Conservation (phyloP, 2,329 filamentous ascomycete genomes). For the Fusarium abutilonis region DNA sequence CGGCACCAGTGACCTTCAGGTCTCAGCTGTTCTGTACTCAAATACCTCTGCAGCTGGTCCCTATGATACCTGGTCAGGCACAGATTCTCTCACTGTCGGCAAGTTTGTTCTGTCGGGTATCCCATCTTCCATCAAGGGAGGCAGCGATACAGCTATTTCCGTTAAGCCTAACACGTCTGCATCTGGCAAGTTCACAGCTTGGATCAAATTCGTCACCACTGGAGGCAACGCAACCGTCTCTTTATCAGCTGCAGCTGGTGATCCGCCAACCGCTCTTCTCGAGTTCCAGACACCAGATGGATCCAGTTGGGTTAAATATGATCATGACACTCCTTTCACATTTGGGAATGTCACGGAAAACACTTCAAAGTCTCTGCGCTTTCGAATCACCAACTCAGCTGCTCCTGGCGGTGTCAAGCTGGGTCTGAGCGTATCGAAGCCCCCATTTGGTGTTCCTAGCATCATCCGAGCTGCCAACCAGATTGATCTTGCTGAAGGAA, state of each 20-base stretch:
- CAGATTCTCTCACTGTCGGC: slow-evolving; percentile 53
- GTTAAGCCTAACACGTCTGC: slow-evolving; percentile 59
- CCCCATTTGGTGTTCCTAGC: slow-evolving; percentile 65
- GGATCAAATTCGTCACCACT: slow-evolving; percentile 57
- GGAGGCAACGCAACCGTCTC: slow-evolving; percentile 61
- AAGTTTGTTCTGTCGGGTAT: slow-evolving; percentile 61
- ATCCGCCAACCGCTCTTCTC: slow-evolving; percentile 59
- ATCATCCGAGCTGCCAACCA: slow-evolving; percentile 65
- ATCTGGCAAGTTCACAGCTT: slow-evolving; percentile 61
- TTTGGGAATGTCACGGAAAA: slow-evolving; percentile 67
- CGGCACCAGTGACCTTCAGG: slow-evolving; percentile 57
- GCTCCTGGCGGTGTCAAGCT: slow-evolving; percentile 57
- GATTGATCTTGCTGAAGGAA: slow-evolving; percentile 67
- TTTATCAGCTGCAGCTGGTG: slow-evolving; percentile 60
- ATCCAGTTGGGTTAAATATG: slow-evolving; percentile 60
- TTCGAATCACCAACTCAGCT: slow-evolving; percentile 65
- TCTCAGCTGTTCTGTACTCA: slow-evolving; percentile 58
- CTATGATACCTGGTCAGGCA: slow-evolving; percentile 52
- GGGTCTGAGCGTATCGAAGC: slow-evolving; percentile 68
- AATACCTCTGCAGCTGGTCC: slow-evolving; percentile 56
- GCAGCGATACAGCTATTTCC: slow-evolving; percentile 52
- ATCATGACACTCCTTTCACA: slow-evolving; percentile 56
- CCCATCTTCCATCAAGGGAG: slow-evolving; percentile 56
- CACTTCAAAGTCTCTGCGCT: slow-evolving; percentile 56
- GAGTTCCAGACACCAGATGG: slow-evolving; percentile 66